Base-by-base conservation (phyloP, 305 asterid genomes). In the Coffea humblotiana region DNA sequence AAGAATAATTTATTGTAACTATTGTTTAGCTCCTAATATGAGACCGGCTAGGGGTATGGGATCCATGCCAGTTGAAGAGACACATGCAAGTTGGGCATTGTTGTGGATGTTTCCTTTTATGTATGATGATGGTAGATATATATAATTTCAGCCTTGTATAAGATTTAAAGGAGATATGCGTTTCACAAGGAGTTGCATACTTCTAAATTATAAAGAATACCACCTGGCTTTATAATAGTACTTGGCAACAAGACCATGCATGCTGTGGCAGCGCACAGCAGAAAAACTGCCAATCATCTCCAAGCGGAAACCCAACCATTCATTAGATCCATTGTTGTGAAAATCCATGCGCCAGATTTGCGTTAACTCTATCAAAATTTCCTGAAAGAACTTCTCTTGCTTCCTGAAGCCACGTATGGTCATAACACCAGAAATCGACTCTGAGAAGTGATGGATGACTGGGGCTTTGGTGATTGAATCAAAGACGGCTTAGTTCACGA, bases 271-370 rank as follows among this genome's bases (percentile, higher is more conserved):
- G 85, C 15, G 64, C 98, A 92, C 4, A 93, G 87, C 73, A 93
- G 69, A 12, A 90, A 90, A 74, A 76, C 90, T 84, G 45, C 98
- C 98, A 8, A 93, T 72, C 78, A 93, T 75, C 87, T 93, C 98
- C 80, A 90, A 82, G 40, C 97, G 98, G 72, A 92, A 90, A 43
- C 98, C 98, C 73, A 92, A 58, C 98, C 98, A 91, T 86, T 89
- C 97, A 56, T 84, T 93, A 3, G 95, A 87, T 64, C 83, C 95
- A 81, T 69, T 85, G 81, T 89, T 93, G 87, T 93, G 93, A 76
- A 93, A 93, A 71, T 81, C 86, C 97, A 89, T 93, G 58, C 87
- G 85, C 71, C 71, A 89, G 82, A 81, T 88, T 91, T 25, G 87
- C 82, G 82, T 93, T 82, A 54, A 93, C 91, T 16, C 87, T 83